Conservation (phyloP, 208 protist species). For the Naegleria fowleri region DNA sequence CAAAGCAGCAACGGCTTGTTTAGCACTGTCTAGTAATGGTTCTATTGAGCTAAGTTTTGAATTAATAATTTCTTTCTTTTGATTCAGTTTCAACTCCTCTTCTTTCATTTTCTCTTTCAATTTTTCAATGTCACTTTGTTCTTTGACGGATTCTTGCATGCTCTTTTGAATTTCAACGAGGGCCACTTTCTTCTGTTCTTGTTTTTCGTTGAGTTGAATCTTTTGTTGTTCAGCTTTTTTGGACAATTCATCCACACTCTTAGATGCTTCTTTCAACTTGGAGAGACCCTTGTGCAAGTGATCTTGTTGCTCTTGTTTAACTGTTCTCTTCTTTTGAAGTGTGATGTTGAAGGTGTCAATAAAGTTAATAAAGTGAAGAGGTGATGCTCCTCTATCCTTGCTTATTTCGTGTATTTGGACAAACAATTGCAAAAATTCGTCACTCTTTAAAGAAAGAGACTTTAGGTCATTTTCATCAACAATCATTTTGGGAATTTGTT, state of each 20-base stretch:
- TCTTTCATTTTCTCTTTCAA: conserved; percentile 78
- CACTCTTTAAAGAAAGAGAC: background rate
- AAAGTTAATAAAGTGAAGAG: conserved; percentile 81
- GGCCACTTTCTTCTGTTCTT: conserved; percentile 86
- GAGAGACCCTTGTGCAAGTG: conserved; percentile 78
- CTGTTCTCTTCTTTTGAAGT: conserved; percentile 67
- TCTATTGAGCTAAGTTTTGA: conserved; percentile 81
- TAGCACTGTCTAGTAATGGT: conserved; percentile 85
- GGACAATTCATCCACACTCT: conserved; percentile 83
- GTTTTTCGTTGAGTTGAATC: conserved; percentile 75
- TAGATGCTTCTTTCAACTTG: conserved; percentile 89
- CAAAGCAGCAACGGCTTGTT: conserved; percentile 85
- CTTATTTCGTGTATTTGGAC: background rate
- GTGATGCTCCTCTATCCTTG: conserved; percentile 65
- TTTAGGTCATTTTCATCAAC: conserved; percentile 47
- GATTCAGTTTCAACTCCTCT: conserved; percentile 76
- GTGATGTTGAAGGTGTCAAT: conserved; percentile 74
- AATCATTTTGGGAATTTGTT: conserved; percentile 73
- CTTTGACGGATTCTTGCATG: conserved; percentile 83
- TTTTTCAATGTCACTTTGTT: conserved; percentile 84
- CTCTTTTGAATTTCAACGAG: conserved; percentile 87
- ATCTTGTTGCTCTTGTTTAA: conserved; percentile 59
- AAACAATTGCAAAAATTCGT: background rate
- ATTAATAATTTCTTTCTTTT: conserved; percentile 82
- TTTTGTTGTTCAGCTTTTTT: conserved; percentile 79